These are phyloP conservation scores for Comarum palustre DNA, from an alignment of 306 rosid species.

Conservation along the genomic window DNA sequence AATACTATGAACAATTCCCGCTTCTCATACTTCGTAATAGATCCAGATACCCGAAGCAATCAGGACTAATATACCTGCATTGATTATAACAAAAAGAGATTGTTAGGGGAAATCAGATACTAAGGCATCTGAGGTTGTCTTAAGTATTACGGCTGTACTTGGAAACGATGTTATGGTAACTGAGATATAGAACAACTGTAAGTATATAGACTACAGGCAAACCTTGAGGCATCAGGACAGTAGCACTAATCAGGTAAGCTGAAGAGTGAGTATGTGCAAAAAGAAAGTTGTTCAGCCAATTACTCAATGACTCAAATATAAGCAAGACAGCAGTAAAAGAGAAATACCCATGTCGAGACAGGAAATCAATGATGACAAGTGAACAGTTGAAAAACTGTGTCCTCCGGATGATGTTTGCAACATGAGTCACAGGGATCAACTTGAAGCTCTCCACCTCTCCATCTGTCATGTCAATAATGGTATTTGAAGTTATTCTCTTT, in stretches of 20 bases:
- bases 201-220: not conserved
- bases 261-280: not conserved
- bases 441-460: constrained; percentile 92
- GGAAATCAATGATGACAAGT: constrained; percentile 68
- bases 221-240: not conserved
- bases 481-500: constrained; percentile 1
- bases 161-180: not conserved
- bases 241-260: not conserved
- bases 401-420: constrained; percentile 62
- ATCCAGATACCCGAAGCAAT: constrained; percentile 64
- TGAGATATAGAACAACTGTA: not conserved
- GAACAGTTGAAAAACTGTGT: constrained; percentile 66
- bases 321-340: not conserved
- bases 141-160: not conserved
- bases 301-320: not conserved
- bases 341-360: constrained; percentile 75
- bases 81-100: constrained; percentile 3
- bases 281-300: not conserved
- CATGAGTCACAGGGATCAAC: constrained; percentile 58
- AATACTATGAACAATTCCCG: constrained; percentile 52
- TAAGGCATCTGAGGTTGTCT: not conserved
- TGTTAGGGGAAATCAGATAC: not conserved
- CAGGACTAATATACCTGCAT: constrained; percentile 67
- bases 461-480: constrained; percentile 42
- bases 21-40: constrained; percentile 63